Conservation (phyloP, 257 asterid species). For the Solanum dulcamara region DNA sequence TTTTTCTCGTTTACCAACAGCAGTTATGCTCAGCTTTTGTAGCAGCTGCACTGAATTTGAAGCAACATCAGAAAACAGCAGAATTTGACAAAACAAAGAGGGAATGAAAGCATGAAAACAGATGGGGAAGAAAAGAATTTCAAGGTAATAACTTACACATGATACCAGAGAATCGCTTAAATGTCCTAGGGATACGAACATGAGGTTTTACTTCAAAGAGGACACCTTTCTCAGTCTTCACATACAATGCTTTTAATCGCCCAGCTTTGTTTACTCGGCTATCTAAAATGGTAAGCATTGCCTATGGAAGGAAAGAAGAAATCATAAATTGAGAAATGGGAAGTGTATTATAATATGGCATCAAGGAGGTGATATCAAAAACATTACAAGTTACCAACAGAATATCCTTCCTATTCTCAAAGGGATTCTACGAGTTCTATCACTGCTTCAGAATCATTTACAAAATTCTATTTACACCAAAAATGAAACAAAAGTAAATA, state of each 20-base stretch:
- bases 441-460: neutral
- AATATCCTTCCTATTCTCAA: neutral
- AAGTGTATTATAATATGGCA: neutral
- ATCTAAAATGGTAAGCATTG: slow-evolving; percentile 66
- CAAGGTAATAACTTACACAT: slow-evolving; percentile 46
- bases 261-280: slow-evolving; percentile 73
- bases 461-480: neutral
- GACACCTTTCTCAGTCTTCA: slow-evolving; percentile 59
- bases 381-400: neutral
- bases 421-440: neutral
- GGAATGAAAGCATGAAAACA: neutral
- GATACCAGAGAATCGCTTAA: slow-evolving; percentile 64
- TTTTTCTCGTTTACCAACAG: slow-evolving; percentile 58
- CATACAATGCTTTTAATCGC: slow-evolving; percentile 65
- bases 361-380: neutral
- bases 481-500: neutral
- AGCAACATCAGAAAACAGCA: neutral
- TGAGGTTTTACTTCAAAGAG: slow-evolving; percentile 76
- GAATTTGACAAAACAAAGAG: neutral
- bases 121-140: neutral
- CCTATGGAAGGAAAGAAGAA: slow-evolving; percentile 16
- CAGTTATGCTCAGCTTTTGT: slow-evolving; percentile 58
- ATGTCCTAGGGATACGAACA: slow-evolving; percentile 82
- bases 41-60: slow-evolving; percentile 63
- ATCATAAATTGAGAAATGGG: neutral